Conservation (phyloP, 2,329 filamentous ascomycete genomes). For the Ophiobolus disseminans region DNA sequence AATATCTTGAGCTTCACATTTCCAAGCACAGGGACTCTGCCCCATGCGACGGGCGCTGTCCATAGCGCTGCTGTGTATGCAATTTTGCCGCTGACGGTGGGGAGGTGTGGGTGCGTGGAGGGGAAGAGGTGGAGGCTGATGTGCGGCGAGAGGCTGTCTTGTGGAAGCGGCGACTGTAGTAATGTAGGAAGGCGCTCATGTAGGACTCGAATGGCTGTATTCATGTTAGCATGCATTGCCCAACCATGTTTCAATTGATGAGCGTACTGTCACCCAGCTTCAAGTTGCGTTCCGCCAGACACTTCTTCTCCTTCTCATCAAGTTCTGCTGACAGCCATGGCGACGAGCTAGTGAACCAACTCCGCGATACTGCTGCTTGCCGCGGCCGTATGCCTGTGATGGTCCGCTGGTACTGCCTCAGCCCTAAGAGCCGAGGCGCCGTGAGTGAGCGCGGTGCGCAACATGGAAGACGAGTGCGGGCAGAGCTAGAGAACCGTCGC, state of each 20-base stretch:
- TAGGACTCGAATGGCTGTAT: conserved; percentile 64
- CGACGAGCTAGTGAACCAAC: conserved; percentile 55
- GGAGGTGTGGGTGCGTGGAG: conserved; percentile 84
- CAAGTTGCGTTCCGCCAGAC: conserved; percentile 65
- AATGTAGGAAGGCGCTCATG: conserved; percentile 68
- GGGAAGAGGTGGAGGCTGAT: conserved; percentile 70
- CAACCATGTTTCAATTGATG: background rate
- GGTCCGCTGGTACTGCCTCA: conserved; percentile 43
- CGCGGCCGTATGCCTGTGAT: conserved; percentile 42
- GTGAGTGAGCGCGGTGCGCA: conserved; percentile 29
- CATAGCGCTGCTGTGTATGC: conserved; percentile 92
- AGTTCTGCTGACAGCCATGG: conserved; percentile 33
- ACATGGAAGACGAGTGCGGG: conserved; percentile 42
- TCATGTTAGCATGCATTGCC: conserved; percentile 8
- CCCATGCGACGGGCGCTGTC: conserved; percentile 97
- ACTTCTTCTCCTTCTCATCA: conserved; percentile 52
- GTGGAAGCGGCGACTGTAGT: conserved; percentile 66
- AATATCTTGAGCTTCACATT: conserved; percentile 88
- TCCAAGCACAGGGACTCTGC: conserved; percentile 85
- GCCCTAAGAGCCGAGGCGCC: conserved; percentile 35
- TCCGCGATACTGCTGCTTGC: conserved; percentile 44
- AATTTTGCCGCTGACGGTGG: conserved; percentile 87
- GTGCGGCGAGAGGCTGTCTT: conserved; percentile 67
- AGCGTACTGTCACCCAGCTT: conserved; percentile 67
- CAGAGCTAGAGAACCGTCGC: conserved; percentile 55